Base-by-base conservation (phyloP, 495 filamentous ascomycete species). In the Choiromyces venosus region DNA sequence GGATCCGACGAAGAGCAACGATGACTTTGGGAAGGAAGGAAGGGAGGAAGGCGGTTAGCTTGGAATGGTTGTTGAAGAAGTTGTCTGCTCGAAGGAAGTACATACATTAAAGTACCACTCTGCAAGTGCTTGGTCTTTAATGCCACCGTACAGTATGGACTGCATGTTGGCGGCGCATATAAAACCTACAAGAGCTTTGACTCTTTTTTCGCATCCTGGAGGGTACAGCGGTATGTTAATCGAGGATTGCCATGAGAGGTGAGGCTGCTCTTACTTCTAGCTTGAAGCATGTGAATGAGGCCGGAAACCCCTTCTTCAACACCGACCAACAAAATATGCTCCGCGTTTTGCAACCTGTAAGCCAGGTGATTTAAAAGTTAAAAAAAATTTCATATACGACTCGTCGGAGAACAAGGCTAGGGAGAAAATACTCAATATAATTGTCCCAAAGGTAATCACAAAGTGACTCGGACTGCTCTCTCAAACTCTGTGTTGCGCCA, bases 371-470 rank as follows among this genome's bases (percentile, higher is more conserved):
- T 10, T 40, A 64, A 56, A 40, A 44, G n/a, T 40, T 29, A 16
- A 21, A 14, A 4, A 36, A n/a, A 33, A 56, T 44, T 42, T 6
- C 52, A 65, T 25, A 72, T 67, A 25, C 68, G 16, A 46, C 16
- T 44, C 6, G 21, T 40, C 33, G 70, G 46, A 46, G 14, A 19
- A n/a, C 35, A 21, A n/a, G 12, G 19, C 0, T 7, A 25, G 37
- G 18, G 70, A 33, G n/a, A 21, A 1, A 84, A 77, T 84, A 89
- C 86, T 96, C 92, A 42, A 99, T 91, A 77, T 97, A 97, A 79
- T 99, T 99, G 76, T 98, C 94, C 96, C 96, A 99, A 40, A 99
- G 82, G 78, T 96, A 98, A 70, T 87, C 88, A 25, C 93, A 90
- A 10, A 98, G 83, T 74, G 95, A 91, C 70, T 90, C 87, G 0